Evolutionary conservation across 768 basidiomycete genomes (phyloP), one percentile per base, ranked within the genome.

Genomic region (Crepidotus variabilis): DNA sequence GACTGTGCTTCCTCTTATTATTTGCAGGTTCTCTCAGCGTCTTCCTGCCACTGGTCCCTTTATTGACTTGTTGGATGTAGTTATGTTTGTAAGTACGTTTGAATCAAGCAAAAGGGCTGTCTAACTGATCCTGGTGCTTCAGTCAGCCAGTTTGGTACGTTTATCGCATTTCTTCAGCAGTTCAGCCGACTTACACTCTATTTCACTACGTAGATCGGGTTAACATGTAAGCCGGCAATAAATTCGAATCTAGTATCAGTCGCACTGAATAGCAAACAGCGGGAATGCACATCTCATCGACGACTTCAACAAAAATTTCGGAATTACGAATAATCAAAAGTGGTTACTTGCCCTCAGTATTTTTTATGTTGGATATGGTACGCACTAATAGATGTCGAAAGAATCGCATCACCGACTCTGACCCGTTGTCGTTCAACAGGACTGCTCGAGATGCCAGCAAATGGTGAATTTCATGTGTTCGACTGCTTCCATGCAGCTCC

Each of bases 301-400:
- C 2, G 75, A 70, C 0, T 84, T 84, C 67, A 84, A 84, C 59
- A 65, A 76, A 10, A 79, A 82, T 61, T 84, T 69, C 60, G 81
- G 76, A 18, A 75, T 84, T 51, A 75, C 76, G 20, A 66, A 71
- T 45, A 84, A 84, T 61, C 71, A 78, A 57, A 79, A 76, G 65
- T 83, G 82, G 82, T 82, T 82, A 0, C 65, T 83, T 9, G 82
- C 74, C 4, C 65, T 83, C 43, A 81, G 80, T 57, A 81, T 84
- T 20, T 84, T 84, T 66, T 83, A 84, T 55, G 80, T 82, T 22
- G 82, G 82, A 43, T 84, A 83, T 60, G 83, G 82, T 82, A 11
- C 3, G 39, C 18, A 43, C 39, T 43, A 36, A 8, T 36, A 8
- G 8, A 8, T 16, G 16, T 36, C 8, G 8, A 36, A 16, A 8